These are phyloP conservation scores for Xylogone sp. DNA, from an alignment of 2,329 filamentous ascomycete genomes.

Conservation along the genomic window DNA sequence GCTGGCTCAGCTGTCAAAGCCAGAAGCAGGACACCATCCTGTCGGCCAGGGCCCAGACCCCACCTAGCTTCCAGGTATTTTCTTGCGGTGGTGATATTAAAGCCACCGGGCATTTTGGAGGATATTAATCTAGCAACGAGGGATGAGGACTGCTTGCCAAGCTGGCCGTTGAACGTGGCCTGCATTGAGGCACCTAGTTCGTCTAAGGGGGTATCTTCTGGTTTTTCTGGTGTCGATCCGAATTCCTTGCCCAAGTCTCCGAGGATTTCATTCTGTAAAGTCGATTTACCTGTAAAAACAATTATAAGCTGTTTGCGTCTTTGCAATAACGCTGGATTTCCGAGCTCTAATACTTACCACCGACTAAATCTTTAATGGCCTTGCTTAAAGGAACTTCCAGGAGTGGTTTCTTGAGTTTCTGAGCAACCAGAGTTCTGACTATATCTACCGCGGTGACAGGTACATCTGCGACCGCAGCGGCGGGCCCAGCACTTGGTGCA, in stretches of 20 bases:
- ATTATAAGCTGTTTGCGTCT: conserved; percentile 13
- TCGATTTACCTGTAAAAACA: conserved; percentile 80
- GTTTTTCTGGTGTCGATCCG: conserved; percentile 95
- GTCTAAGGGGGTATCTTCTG: conserved; percentile 94
- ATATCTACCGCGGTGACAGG: conserved; percentile 89
- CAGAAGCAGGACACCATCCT: conserved; percentile 85
- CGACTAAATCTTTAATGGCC: conserved; percentile 97
- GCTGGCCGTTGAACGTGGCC: conserved; percentile 96
- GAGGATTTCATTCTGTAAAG: conserved; percentile 96
- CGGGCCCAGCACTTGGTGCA: conserved; percentile 75
- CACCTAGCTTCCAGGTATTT: conserved; percentile 95
- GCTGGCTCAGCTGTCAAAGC: conserved; percentile 91
- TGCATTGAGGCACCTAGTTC: conserved; percentile 95
- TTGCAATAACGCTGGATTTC: conserved; percentile 7
- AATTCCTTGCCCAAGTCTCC: conserved; percentile 98
- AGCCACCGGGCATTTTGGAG: conserved; percentile 98
- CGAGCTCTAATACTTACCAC: conserved; percentile 59
- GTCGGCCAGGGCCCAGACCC: conserved; percentile 81
- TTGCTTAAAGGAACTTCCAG: conserved; percentile 88
- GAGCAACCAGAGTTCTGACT: conserved; percentile 82
- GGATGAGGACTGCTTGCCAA: conserved; percentile 93
- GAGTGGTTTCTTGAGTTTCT: conserved; percentile 95
- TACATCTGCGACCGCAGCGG: conserved; percentile 78
- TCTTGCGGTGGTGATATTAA: conserved; percentile 94
- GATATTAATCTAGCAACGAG: conserved; percentile 93